A percentile compares a stretch with the other conserved stretches of the same genome.
Evolutionary conservation across 305 asterid species (phyloP).

Genomic region (Striga hermonthica): DNA sequence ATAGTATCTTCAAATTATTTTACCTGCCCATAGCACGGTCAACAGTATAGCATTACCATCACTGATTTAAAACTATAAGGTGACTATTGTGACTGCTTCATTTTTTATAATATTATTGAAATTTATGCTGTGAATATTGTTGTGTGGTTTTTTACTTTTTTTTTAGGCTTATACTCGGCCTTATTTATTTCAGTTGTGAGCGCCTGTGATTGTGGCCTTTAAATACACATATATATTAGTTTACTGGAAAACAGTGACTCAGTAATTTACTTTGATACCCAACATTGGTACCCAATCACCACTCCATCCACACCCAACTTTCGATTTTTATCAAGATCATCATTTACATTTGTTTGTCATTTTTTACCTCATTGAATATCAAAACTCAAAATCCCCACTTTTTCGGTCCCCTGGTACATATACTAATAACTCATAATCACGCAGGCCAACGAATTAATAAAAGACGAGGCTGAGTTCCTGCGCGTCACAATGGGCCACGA

Average conservation of each 20-base stretch:
- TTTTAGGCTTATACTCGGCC: no score
- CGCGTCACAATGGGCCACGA: conserved; percentile 88
- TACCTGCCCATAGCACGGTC: neutral
- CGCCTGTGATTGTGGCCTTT: neutral
- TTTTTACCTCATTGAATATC: neutral
- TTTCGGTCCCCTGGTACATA: no score
- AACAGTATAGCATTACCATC: neutral
- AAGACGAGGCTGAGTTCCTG: conserved; percentile 55
- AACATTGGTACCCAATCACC: neutral
- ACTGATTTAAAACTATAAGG: neutral
- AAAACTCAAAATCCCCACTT: no score
- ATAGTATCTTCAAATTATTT: neutral
- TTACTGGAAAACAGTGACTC: neutral
- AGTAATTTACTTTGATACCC: neutral
- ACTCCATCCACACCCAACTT: no score
- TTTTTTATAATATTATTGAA: neutral
- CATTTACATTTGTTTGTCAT: conserved; percentile 9
- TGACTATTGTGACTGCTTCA: neutral
- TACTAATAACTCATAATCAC: conserved; percentile 24
- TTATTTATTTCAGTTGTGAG: no score
- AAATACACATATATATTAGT: neutral
- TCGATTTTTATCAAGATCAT: neutral
- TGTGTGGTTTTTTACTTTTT: no score
- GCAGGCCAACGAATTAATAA: conserved; percentile 78
- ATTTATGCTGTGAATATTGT: no score